phyloP scores from a whole-genome alignment of 768 basidiomycete species.

The Tricholoma bakamatsutake region DNA sequence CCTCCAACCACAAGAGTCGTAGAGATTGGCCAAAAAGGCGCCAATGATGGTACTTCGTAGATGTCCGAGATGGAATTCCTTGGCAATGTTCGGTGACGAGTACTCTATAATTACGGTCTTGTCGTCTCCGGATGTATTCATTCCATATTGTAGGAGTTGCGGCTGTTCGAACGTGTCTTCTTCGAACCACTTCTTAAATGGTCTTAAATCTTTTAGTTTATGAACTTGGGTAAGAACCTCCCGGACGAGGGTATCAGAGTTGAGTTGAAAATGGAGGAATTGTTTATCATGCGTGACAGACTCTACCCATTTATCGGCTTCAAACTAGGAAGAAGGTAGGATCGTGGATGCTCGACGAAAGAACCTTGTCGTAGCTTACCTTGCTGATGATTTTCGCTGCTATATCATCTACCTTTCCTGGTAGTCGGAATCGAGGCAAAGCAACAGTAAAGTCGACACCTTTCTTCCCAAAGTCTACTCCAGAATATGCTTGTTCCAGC shows the following conservation, averaged over 20 bases:
- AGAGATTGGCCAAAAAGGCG: constrained; percentile 87
- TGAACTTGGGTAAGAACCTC: constrained; percentile 71
- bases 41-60: constrained; percentile 98
- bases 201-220: constrained; percentile 56
- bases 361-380: constrained; percentile 39
- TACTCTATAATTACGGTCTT: constrained; percentile 88
- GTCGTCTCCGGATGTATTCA: constrained; percentile 67
- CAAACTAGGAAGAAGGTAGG: constrained; percentile 50
- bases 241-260: constrained; percentile 56
- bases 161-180: constrained; percentile 19
- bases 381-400: constrained; percentile 68
- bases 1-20: constrained; percentile 90
- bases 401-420: constrained; percentile 75
- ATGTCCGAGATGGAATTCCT: constrained; percentile 97
- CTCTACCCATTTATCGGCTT: constrained; percentile 74
- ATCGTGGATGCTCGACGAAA: constrained; percentile 1
- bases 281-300: constrained; percentile 65
- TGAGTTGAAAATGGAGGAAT: constrained; percentile 79
- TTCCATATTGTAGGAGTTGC: constrained; percentile 71
- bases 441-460: constrained; percentile 89
- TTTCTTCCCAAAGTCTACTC: constrained; percentile 88
- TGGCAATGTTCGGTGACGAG: constrained; percentile 96
- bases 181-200: constrained; percentile 13
- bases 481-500: constrained; percentile 73
- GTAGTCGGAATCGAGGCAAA: constrained; percentile 80